phyloP scores from a whole-genome alignment of 2,329 filamentous ascomycete species.

The Bisporella sp. region DNA sequence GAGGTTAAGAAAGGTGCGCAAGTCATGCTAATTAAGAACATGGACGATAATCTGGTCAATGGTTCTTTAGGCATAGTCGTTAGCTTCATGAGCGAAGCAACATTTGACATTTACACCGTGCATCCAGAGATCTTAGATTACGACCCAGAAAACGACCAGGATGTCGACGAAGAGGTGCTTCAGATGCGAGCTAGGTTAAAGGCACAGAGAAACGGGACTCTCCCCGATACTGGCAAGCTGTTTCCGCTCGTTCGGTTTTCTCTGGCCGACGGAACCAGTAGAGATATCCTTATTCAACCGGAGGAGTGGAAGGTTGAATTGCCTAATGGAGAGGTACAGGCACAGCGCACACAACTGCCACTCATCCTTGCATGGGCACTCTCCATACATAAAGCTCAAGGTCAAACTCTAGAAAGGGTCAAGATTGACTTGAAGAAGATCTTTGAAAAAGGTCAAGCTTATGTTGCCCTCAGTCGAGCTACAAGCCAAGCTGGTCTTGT shows the following conservation, averaged over 20 bases:
- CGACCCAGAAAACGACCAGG: slow-evolving; percentile 38
- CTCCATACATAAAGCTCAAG: slow-evolving; percentile 96
- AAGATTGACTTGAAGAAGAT: slow-evolving; percentile 89
- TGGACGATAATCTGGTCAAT: slow-evolving; percentile 90
- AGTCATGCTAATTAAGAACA: slow-evolving; percentile 99
- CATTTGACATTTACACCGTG: slow-evolving; percentile 50
- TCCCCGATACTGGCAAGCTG: slow-evolving; percentile 44
- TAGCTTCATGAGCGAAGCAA: slow-evolving; percentile 67
- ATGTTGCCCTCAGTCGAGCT: slow-evolving; percentile 90
- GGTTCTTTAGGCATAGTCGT: slow-evolving; percentile 84
- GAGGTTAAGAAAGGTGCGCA: slow-evolving; percentile 87
- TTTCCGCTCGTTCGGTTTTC: slow-evolving; percentile 84
- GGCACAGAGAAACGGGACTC: slow-evolving; percentile 26
- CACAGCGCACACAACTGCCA: slow-evolving; percentile 74
- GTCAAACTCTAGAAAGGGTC: slow-evolving; percentile 81
- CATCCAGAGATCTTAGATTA: slow-evolving; percentile 48
- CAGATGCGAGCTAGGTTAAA: slow-evolving; percentile 35
- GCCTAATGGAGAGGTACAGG: slow-evolving; percentile 91
- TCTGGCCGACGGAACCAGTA: slow-evolving; percentile 67
- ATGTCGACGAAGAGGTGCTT: slow-evolving; percentile 33
- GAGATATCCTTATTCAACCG: slow-evolving; percentile 73
- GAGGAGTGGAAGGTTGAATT: slow-evolving; percentile 96
- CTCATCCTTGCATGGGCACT: slow-evolving; percentile 95
- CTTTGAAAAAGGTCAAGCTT: slow-evolving; percentile 96
- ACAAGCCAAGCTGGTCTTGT: slow-evolving; percentile 82